Evolutionary conservation across 2,329 filamentous ascomycete species (phyloP), one percentile per base, ranked within the genome.

Genomic region (Cordyceps cicadae): DNA sequence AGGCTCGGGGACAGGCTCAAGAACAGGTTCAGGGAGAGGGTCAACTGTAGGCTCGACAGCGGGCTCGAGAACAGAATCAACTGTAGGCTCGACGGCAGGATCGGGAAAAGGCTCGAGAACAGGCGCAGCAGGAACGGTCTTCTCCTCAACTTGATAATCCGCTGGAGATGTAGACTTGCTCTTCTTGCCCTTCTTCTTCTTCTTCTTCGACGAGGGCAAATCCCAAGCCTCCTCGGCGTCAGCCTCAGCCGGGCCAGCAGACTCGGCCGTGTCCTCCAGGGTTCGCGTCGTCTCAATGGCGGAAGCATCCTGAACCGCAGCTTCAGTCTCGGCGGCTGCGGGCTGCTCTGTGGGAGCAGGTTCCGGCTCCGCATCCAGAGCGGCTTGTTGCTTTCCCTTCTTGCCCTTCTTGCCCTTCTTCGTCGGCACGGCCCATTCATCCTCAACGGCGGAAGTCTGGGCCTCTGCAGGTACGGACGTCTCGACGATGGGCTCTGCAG

Each of bases 321-420:
- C 17, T 24, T 43, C 39, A 3, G 50, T 26, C 14, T n/a, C 3
- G 24, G 15, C 24, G n/a, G 51, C 61, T 12, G 26, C 24, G 21
- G 34, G 21, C 1, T 55, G 21, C 7, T 56, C 32, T 19, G 17
- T 17, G 21, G 50, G 21, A 43, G 12, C 50, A 11, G 37, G 24
- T 26, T 56, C 52, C 9, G 54, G 24, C 7, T 46, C 43, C 26
- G 21, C 19, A 6, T 54, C 46, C 19, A 51, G 21, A 32, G 48
- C 50, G 34, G 52, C 57, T 19, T 49, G 39, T 41, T 48, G 58
- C 39, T 72, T 74, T 34, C 60, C 63, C 54, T 66, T 66, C 54
- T 77, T 63, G 45, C 43, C 75, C 62, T 80, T 79, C 64, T 80
- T 80, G 12, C 70, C 75, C 64, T 79, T 81, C 63, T 75, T 77